These are phyloP conservation scores for Pseudozyma sp. DNA, from an alignment of 1,284 basidiomycete species.

Conservation along the genomic window DNA sequence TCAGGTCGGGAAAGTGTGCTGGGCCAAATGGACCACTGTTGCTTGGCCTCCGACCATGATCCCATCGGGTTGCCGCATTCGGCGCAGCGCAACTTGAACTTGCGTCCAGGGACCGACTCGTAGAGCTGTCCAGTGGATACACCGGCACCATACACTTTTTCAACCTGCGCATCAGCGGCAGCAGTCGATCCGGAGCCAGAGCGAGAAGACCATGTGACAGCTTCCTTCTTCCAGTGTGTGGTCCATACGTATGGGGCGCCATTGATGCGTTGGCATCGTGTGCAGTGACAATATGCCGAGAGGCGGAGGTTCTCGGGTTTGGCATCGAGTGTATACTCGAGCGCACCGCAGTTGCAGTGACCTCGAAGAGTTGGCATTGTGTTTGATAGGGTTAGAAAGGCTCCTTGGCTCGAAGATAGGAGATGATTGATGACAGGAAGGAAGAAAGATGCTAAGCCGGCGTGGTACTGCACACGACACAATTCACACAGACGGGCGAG, in stretches of 20 bases:
- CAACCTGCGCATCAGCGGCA: constrained; percentile 7
- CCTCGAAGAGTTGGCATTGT: constrained; percentile 36
- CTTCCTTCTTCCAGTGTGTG: constrained; percentile 54
- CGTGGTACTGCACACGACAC: not conserved
- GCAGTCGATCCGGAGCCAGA: not conserved
- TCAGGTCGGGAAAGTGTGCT: constrained; percentile 44
- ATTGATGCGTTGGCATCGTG: constrained; percentile 61
- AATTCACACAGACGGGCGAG: not conserved
- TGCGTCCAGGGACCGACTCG: constrained; percentile 49
- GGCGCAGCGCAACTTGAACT: constrained; percentile 60
- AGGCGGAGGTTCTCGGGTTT: constrained; percentile 40
- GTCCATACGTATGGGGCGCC: constrained; percentile 61
- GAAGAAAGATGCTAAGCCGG: not conserved
- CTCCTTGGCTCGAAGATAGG: not conserved
- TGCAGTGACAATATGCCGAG: constrained; percentile 60
- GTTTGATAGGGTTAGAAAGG: not conserved
- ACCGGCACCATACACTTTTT: constrained; percentile 19
- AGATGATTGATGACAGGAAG: not conserved
- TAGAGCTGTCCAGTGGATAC: constrained; percentile 40
- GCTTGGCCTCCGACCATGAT: constrained; percentile 53
- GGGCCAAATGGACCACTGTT: constrained; percentile 61
- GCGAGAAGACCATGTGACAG: constrained; percentile 51
- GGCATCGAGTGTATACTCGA: constrained; percentile 36
- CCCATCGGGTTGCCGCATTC: constrained; percentile 63
- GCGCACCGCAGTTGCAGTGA: constrained; percentile 52